These are phyloP conservation scores for Phytophthora ramorum DNA, from an alignment of 352 stramenopile species.

Conservation along the genomic window DNA sequence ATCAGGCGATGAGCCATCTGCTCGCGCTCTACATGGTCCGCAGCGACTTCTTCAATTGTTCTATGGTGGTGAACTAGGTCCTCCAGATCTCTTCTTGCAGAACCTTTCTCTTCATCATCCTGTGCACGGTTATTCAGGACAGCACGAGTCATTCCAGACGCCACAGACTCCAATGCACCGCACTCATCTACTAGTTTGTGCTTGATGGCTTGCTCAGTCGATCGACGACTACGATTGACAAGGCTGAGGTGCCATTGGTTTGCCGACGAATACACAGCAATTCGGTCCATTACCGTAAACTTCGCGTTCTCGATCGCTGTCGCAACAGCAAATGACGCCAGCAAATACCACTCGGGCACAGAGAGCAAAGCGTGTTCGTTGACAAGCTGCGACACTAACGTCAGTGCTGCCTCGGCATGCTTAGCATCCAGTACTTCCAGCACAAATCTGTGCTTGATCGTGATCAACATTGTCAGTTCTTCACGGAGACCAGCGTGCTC, in stretches of 20 bases:
- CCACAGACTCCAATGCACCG: slow-evolving; percentile 19
- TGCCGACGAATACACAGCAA: slow-evolving; percentile 4
- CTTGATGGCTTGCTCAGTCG: slow-evolving; percentile 14
- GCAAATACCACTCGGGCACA: slow-evolving; percentile 56
- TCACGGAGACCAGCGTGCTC: slow-evolving; percentile 20
- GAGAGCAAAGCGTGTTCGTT: slow-evolving; percentile 60
- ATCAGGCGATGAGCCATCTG: slow-evolving; percentile 12
- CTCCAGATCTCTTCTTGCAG: slow-evolving; percentile 13
- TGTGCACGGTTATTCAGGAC: slow-evolving; percentile 2
- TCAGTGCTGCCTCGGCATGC: slow-evolving; percentile 41
- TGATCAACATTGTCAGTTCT: slow-evolving; percentile 35
- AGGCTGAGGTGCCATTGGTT: slow-evolving; percentile 5
- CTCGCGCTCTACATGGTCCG: slow-evolving; percentile 6
- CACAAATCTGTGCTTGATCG: slow-evolving; percentile 49
- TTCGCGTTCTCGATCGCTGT: slow-evolving; percentile 39
- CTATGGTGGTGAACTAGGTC: slow-evolving; percentile 22
- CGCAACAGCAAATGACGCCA: slow-evolving; percentile 43
- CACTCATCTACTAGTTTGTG: slow-evolving; percentile 29
- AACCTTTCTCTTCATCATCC: slow-evolving; percentile 1
- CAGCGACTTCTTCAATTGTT: slow-evolving; percentile 7
- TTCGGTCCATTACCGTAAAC: slow-evolving; percentile 34
- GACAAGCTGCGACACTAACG: slow-evolving; percentile 55
- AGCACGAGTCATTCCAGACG: slow-evolving; percentile 13
- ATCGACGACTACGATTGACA: not conserved
- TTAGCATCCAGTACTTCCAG: slow-evolving; percentile 42